These are phyloP conservation scores for Diaporthe citri DNA, from an alignment of 2,329 filamentous ascomycete genomes.

Conservation along the genomic window DNA sequence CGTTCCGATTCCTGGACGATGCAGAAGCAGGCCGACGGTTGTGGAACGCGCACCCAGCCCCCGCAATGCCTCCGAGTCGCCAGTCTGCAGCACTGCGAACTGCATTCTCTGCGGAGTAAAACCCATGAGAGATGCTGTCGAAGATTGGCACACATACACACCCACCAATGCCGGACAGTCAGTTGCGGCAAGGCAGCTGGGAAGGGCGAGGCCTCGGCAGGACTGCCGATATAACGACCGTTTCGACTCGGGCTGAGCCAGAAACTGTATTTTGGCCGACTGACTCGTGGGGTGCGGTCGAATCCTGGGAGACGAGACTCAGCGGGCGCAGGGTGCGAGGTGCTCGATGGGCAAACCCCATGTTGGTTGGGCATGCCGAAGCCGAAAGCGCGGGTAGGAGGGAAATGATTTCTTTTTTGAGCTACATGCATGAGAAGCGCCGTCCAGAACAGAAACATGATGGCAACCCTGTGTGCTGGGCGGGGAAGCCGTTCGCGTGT, in stretches of 20 bases:
- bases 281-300: constrained; percentile 24
- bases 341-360: constrained; percentile 33
- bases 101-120: neutral
- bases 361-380: constrained; percentile 19
- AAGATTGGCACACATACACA: neutral
- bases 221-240: neutral
- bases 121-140: neutral
- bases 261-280: constrained; percentile 19
- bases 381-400: constrained; percentile 11
- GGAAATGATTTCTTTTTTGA: constrained; percentile 15
- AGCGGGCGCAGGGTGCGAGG: constrained; percentile 10
- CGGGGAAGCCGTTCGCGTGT: constrained; percentile 36
- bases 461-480: constrained; percentile 24
- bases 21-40: constrained; percentile 26
- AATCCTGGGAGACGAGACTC: constrained; percentile 5
- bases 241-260: constrained; percentile 25
- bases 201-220: constrained; percentile 6
- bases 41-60: constrained; percentile 28
- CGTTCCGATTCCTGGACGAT: constrained; percentile 33
- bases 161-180: neutral
- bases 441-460: constrained; percentile 32
- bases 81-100: constrained; percentile 10
- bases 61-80: constrained; percentile 14
- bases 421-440: constrained; percentile 37
- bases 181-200: neutral